Percentiles rank a stretch among this genome's conserved stretches.
These are phyloP conservation scores for Aureobasidium musti DNA, from an alignment of 2,329 filamentous ascomycete species.

Conservation along the genomic window DNA sequence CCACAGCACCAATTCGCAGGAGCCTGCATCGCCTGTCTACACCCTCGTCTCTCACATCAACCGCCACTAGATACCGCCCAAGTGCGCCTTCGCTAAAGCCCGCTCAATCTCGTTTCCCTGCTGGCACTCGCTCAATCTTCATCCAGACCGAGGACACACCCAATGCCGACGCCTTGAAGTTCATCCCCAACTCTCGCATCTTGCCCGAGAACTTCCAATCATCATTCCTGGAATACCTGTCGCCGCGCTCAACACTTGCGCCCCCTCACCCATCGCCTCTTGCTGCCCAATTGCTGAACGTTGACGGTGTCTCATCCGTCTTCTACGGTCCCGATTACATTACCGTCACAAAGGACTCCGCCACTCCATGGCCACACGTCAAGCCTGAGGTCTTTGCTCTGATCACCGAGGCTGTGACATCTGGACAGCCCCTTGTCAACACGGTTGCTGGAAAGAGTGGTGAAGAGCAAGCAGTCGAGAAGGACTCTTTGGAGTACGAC, in stretches of 20 bases:
- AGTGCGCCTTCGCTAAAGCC: constrained; percentile 11
- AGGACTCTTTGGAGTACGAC: constrained; percentile 77
- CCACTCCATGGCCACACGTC: constrained; percentile 90
- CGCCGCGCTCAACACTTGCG: constrained; percentile 81
- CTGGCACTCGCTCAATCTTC: constrained; percentile 72
- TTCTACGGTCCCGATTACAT: constrained; percentile 97
- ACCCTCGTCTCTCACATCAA: constrained; percentile 25
- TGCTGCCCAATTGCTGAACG: constrained; percentile 84
- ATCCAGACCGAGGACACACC: constrained; percentile 96
- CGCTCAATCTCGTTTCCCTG: not conserved
- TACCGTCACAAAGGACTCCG: constrained; percentile 86
- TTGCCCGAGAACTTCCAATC: constrained; percentile 72
- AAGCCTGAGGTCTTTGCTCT: constrained; percentile 94
- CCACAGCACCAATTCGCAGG: constrained; percentile 19
- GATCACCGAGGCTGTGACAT: constrained; percentile 89
- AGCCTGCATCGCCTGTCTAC: constrained; percentile 23
- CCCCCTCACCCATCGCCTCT: constrained; percentile 89
- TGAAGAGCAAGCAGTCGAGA: constrained; percentile 50
- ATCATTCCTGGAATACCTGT: constrained; percentile 88
- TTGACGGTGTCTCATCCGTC: constrained; percentile 91
- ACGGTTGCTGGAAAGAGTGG: constrained; percentile 61
- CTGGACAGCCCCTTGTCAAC: constrained; percentile 78
- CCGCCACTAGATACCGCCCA: constrained; percentile 23
- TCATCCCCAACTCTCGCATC: constrained; percentile 85
- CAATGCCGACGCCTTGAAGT: constrained; percentile 88